A percentile compares a stretch with the other conserved stretches of the same genome.
These are phyloP conservation scores for Pinus albicaulis DNA, from an alignment of 75 land plant species.

Conservation along the genomic window DNA sequence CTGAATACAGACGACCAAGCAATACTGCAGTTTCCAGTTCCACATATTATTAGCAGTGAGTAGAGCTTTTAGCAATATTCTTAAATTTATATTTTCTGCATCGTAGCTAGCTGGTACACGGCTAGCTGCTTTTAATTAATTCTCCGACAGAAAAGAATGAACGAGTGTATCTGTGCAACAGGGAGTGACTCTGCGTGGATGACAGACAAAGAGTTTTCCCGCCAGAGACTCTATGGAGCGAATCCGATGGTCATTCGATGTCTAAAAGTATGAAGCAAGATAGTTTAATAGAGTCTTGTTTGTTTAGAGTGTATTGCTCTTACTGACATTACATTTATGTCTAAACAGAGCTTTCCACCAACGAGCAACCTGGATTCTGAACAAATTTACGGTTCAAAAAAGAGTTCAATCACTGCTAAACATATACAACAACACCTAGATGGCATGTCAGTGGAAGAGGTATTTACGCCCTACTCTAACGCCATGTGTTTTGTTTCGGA, in stretches of 20 bases:
- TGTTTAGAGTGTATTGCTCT: no score
- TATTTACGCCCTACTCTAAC: slow-evolving; percentile 15
- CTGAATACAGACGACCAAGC: no score
- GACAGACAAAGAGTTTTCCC: slow-evolving; percentile 33
- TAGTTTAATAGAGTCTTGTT: no score
- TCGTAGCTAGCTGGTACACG: no score
- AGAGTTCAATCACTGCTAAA: slow-evolving; percentile 7
- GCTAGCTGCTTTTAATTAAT: no score
- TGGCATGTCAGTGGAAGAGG: slow-evolving; percentile 21
- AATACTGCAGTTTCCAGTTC: no score
- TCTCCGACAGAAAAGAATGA: neutral
- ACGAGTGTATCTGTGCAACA: neutral
- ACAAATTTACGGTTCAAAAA: slow-evolving; percentile 10
- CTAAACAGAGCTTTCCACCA: slow-evolving; percentile 2
- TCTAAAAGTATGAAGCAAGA: slow-evolving; percentile 2
- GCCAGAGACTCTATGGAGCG: slow-evolving; percentile 34
- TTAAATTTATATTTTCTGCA: no score
- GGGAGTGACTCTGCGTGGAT: slow-evolving; percentile 23
- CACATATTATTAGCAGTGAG: no score
- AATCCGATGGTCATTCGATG: no score
- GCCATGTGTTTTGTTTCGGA: no score
- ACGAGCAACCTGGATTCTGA: neutral
- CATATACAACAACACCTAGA: slow-evolving; percentile 22
- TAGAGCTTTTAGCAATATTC: neutral
- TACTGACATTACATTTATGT: no score